These are phyloP conservation scores for Chimonanthus salicifolius DNA, from an alignment of 164 flowering plant genomes.

Conservation along the genomic window DNA sequence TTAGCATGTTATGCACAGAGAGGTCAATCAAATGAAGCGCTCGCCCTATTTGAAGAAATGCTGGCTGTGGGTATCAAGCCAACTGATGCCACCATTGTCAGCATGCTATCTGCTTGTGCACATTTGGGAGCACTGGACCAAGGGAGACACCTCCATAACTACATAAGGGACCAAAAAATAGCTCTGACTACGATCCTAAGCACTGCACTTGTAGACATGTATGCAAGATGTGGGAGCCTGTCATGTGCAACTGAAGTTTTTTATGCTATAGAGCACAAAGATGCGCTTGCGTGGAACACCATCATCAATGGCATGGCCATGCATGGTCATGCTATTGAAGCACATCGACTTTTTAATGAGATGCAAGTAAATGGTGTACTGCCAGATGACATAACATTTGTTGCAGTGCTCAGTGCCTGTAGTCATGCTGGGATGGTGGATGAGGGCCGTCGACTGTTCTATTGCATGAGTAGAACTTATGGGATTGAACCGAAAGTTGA, in stretches of 20 bases:
- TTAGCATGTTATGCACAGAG: conserved; percentile 27
- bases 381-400: conserved; percentile 16
- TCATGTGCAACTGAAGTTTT: conserved; percentile 20
- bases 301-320: conserved; percentile 30
- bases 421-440: conserved; percentile 18
- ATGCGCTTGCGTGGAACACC: conserved; percentile 33
- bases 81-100: conserved; percentile 32
- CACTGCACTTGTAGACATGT: conserved; percentile 34
- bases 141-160: conserved; percentile 17
- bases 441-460: conserved; percentile 7
- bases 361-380: conserved; percentile 21
- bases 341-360: conserved; percentile 16
- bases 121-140: conserved; percentile 33
- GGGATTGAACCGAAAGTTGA: conserved; percentile 9
- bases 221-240: conserved; percentile 30
- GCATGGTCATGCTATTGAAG: conserved; percentile 25
- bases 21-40: conserved; percentile 22
- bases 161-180: conserved; percentile 14
- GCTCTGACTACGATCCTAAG: conserved; percentile 19
- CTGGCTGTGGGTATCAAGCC: conserved; percentile 22
- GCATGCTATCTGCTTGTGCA: conserved; percentile 30
- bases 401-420: conserved; percentile 14
- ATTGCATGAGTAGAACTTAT: conserved; percentile 6
- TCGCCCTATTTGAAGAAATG: conserved; percentile 27
- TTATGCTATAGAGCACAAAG: conserved; percentile 17